Percentiles rank a stretch among this genome's conserved stretches.
Evolutionary conservation across 1,284 basidiomycete species (phyloP).

Genomic region (Takashimella tepidaria): DNA sequence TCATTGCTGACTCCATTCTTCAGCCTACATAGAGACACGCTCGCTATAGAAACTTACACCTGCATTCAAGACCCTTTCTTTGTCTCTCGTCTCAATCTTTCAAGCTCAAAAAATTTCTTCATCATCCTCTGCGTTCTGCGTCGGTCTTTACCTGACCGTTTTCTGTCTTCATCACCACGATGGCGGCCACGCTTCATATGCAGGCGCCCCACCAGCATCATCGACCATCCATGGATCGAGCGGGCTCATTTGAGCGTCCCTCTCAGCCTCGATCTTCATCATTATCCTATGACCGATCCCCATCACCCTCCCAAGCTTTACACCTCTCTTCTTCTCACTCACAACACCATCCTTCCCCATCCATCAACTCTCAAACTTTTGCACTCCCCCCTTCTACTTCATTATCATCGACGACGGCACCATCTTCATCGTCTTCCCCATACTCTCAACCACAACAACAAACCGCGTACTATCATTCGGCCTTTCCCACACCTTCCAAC

Average conservation of each 20-base stretch:
- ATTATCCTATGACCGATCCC: constrained; percentile 23
- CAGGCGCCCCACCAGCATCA: constrained; percentile 30
- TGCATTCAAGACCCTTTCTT: not conserved
- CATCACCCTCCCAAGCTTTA: constrained; percentile 14
- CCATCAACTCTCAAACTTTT: constrained; percentile 20
- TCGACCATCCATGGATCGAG: constrained; percentile 42
- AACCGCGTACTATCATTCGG: constrained; percentile 13
- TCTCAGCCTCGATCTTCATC: constrained; percentile 26
- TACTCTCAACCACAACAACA: constrained; percentile 7
- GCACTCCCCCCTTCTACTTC: constrained; percentile 10
- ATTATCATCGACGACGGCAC: too few relatives aligned
- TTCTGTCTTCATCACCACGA: constrained; percentile 14
- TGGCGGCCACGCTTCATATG: constrained; percentile 40
- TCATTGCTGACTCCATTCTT: not conserved
- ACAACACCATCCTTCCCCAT: constrained; percentile 12
- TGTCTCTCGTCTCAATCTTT: not conserved
- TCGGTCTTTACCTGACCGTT: too few relatives aligned
- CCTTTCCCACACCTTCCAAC: not conserved
- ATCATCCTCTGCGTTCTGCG: not conserved
- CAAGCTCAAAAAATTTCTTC: too few relatives aligned
- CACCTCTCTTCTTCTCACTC: constrained; percentile 14
- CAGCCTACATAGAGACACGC: not conserved
- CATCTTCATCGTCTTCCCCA: constrained; percentile 1
- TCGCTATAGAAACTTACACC: not conserved
- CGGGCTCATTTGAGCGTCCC: constrained; percentile 39